Percentiles rank a stretch among this genome's conserved stretches.
Conservation (phyloP, 805 yeast species). For the Pichia paraexigua region DNA sequence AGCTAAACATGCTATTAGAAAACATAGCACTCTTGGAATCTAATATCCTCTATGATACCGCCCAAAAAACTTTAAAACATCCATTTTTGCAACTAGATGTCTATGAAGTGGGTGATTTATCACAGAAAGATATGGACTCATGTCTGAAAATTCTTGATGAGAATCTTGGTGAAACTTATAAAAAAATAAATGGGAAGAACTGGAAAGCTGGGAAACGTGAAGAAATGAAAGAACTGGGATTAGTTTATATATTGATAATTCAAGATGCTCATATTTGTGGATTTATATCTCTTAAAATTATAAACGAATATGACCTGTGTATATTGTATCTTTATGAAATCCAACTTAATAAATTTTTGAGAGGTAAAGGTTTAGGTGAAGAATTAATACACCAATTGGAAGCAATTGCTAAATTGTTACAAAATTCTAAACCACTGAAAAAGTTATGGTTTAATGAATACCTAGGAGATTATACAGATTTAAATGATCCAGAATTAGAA, state of each 20-base stretch:
- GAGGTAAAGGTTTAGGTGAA: conserved; percentile 33
- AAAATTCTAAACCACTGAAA: not conserved
- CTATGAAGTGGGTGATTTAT: not conserved
- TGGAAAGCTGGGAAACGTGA: conserved; percentile 36
- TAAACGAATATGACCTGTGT: conserved; percentile 31
- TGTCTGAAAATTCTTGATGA: conserved; percentile 20
- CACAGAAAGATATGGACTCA: not conserved
- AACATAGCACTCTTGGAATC: not conserved
- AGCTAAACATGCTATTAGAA: not conserved
- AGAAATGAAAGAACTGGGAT: conserved; percentile 42
- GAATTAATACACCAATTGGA: conserved; percentile 32
- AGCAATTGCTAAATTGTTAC: conserved; percentile 19
- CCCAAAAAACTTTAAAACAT: not conserved
- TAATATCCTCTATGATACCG: not conserved
- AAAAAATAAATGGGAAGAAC: conserved; percentile 25
- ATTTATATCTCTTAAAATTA: conserved; percentile 41
- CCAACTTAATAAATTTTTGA: conserved; percentile 34
- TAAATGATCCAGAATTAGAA: not conserved
- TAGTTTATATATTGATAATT: conserved; percentile 34
- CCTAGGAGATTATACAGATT: conserved; percentile 1
- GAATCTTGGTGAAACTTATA: conserved; percentile 23
- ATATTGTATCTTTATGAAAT: conserved; percentile 51
- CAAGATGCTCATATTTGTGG: conserved; percentile 24
- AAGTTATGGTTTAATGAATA: conserved; percentile 5
- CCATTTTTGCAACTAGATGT: not conserved